These are phyloP conservation scores for Termitomyces sp. DNA, from an alignment of 768 basidiomycete species.

Conservation along the genomic window DNA sequence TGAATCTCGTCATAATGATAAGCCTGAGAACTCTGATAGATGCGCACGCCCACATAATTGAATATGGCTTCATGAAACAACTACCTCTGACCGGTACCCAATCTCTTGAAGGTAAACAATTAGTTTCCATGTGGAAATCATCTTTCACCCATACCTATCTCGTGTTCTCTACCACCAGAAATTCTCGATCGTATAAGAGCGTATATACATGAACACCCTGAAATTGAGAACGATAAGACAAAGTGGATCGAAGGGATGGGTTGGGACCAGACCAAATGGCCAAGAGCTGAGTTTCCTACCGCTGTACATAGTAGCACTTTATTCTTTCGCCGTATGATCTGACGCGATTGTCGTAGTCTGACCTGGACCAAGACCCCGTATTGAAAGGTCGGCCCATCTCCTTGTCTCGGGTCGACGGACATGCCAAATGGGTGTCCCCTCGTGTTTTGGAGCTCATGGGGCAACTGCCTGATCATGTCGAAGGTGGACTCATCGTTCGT, in stretches of 20 bases:
- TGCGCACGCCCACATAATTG: slow-evolving; percentile 75
- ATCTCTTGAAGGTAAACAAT: slow-evolving; percentile 53
- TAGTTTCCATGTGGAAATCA: not conserved
- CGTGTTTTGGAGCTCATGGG: slow-evolving; percentile 64
- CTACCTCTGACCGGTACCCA: slow-evolving; percentile 57
- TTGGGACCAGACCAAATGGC: slow-evolving; percentile 91
- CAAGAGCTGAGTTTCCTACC: slow-evolving; percentile 59
- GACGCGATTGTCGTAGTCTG: slow-evolving; percentile 40
- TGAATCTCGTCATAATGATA: not conserved
- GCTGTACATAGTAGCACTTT: slow-evolving; percentile 46
- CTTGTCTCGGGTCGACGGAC: slow-evolving; percentile 75
- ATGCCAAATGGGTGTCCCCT: slow-evolving; percentile 85
- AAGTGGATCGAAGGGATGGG: slow-evolving; percentile 85
- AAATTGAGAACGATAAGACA: slow-evolving; percentile 45
- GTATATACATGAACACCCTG: slow-evolving; percentile 57
- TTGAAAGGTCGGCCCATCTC: slow-evolving; percentile 70
- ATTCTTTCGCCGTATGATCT: not conserved
- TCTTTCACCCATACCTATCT: not conserved
- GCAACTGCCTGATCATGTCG: slow-evolving; percentile 55
- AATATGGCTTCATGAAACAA: slow-evolving; percentile 69
- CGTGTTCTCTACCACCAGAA: slow-evolving; percentile 35
- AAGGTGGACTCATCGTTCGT: slow-evolving; percentile 75
- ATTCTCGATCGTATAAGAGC: slow-evolving; percentile 56
- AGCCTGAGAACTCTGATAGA: slow-evolving; percentile 35
- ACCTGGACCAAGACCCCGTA: slow-evolving; percentile 66